Conservation (phyloP, 495 filamentous ascomycete genomes). For the Friedmanniomyces endolithicus region DNA sequence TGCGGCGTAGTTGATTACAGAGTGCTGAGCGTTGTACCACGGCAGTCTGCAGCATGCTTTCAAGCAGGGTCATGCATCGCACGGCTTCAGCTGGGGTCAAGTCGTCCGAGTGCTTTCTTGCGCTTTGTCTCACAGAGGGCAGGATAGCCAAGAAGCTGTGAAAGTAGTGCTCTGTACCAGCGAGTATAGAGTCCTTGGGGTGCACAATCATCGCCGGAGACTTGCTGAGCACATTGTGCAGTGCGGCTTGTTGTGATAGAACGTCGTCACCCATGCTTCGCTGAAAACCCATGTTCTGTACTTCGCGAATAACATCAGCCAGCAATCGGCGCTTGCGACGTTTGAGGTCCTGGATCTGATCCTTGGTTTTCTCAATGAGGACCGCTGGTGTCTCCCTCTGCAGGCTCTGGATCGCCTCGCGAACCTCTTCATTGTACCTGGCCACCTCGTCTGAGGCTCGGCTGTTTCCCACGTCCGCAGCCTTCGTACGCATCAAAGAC, state of each 20-base stretch:
- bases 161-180: constrained; percentile 57
- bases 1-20: constrained; percentile 19
- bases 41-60: constrained; percentile 59
- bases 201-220: constrained; percentile 33
- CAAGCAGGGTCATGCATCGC: constrained; percentile 66
- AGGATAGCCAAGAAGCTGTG: constrained; percentile 62
- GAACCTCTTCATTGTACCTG: constrained; percentile 2
- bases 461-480: constrained; percentile 25
- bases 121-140: constrained; percentile 49
- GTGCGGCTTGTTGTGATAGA: constrained; percentile 57
- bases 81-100: constrained; percentile 63
- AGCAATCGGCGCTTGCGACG: constrained; percentile 81
- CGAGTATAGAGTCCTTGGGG: constrained; percentile 11
- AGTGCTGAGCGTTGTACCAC: constrained; percentile 48
- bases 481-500: constrained; percentile 43
- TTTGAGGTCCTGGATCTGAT: constrained; percentile 72
- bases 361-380: constrained; percentile 71
- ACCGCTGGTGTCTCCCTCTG: constrained; percentile 66
- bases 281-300: constrained; percentile 80
- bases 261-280: constrained; percentile 58
- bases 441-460: neutral
- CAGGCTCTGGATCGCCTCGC: constrained; percentile 46
- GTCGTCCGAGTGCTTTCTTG: constrained; percentile 66
- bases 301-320: constrained; percentile 65
- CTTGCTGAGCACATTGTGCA: constrained; percentile 47